Conservation (phyloP, 2,329 filamentous ascomycete genomes). For the Fusarium goolgardi region DNA sequence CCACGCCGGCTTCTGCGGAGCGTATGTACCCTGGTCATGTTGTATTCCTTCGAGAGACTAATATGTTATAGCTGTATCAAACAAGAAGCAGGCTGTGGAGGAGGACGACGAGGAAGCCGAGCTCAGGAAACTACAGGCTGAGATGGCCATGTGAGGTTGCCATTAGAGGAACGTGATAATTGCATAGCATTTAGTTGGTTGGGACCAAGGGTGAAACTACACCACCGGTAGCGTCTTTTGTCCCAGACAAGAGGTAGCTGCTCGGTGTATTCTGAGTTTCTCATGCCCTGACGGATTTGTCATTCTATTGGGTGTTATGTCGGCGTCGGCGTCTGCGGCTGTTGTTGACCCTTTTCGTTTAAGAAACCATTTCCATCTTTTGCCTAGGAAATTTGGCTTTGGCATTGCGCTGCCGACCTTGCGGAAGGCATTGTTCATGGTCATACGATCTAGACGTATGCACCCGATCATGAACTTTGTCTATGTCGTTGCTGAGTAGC, state of each 20-base stretch:
- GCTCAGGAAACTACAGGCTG: constrained; percentile 89
- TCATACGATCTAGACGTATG: constrained; percentile 1
- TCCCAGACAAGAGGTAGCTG: constrained; percentile 36
- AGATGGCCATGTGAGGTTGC: constrained; percentile 87
- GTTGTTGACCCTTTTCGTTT: constrained; percentile 43
- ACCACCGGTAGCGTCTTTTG: constrained; percentile 17
- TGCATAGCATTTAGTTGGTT: constrained; percentile 46
- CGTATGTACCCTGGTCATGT: constrained; percentile 65
- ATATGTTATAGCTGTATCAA: constrained; percentile 49
- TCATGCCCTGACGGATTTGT: constrained; percentile 33
- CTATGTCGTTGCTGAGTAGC: constrained; percentile 20
- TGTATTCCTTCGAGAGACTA: constrained; percentile 14
- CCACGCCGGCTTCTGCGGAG: constrained; percentile 78
- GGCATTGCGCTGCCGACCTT: constrained; percentile 12
- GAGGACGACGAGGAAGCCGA: constrained; percentile 98
- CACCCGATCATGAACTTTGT: neutral
- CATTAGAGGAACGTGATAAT: constrained; percentile 25
- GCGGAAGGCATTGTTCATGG: constrained; percentile 4
- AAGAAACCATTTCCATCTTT: constrained; percentile 34
- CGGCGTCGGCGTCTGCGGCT: constrained; percentile 51
- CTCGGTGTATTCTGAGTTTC: constrained; percentile 26
- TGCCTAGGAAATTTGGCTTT: constrained; percentile 26
- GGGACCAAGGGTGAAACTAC: constrained; percentile 24
- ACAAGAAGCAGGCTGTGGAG: constrained; percentile 61
- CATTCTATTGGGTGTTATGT: constrained; percentile 46